Percentiles rank a stretch among this genome's conserved stretches.
These are phyloP conservation scores for Phytophthora sansomeana DNA, from an alignment of 352 stramenopile genomes.

Conservation along the genomic window DNA sequence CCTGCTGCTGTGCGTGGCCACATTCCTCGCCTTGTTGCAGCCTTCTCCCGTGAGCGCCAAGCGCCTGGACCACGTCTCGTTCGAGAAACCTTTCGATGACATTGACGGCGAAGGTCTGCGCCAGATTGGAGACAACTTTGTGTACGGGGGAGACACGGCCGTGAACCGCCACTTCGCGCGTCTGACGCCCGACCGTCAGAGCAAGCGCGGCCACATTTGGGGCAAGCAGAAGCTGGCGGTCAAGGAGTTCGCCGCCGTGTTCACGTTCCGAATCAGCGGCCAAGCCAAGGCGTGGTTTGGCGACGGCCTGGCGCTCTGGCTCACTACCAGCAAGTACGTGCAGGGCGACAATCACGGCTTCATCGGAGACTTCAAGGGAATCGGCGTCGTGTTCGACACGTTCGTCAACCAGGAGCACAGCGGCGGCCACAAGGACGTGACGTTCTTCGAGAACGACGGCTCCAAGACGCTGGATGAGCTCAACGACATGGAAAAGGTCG, in stretches of 20 bases:
- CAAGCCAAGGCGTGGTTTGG: slow-evolving; percentile 80
- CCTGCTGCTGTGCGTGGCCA: slow-evolving; percentile 31
- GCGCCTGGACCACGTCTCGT: slow-evolving; percentile 62
- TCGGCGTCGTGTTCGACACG: slow-evolving; percentile 87
- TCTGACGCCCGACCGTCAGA: slow-evolving; percentile 83
- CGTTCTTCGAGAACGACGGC: slow-evolving; percentile 83
- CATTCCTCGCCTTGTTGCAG: slow-evolving; percentile 31
- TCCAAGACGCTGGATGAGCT: slow-evolving; percentile 81
- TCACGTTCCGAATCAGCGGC: slow-evolving; percentile 88
- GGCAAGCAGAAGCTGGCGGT: slow-evolving; percentile 65
- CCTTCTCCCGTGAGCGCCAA: slow-evolving; percentile 33
- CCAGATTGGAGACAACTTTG: slow-evolving; percentile 63
- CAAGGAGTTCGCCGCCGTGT: slow-evolving; percentile 76
- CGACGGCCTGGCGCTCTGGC: slow-evolving; percentile 83
- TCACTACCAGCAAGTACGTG: slow-evolving; percentile 69
- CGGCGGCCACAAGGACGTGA: slow-evolving; percentile 87
- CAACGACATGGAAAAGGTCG: slow-evolving; percentile 69
- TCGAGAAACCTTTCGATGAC: slow-evolving; percentile 84
- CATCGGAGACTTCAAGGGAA: slow-evolving; percentile 70
- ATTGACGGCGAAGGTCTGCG: slow-evolving; percentile 70
- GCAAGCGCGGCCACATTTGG: slow-evolving; percentile 81
- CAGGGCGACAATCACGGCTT: slow-evolving; percentile 86
- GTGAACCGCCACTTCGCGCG: slow-evolving; percentile 88
- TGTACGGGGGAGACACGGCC: slow-evolving; percentile 62
- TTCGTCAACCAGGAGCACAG: slow-evolving; percentile 85